Evolutionary conservation across 352 stramenopile genomes (phyloP), one percentile per base, ranked within the genome.

Genomic region (Phytophthora kernoviae): DNA sequence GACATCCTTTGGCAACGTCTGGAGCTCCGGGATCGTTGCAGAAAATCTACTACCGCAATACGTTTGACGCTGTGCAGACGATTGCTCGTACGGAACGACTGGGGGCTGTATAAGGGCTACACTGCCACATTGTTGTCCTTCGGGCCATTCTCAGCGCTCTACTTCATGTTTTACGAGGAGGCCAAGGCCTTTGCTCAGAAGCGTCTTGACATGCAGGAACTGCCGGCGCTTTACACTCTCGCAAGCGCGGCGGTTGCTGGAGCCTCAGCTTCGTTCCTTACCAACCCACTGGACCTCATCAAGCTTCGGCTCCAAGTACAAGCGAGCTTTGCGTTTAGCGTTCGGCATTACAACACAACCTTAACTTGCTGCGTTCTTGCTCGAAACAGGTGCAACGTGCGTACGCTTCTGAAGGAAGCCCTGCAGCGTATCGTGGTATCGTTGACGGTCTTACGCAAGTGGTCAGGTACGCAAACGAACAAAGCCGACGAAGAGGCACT

Each of bases 161-260:
- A 98, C 62, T 99, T 99, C 73, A 87, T 98, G 62, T 97, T 98
- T 56, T 99, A 99, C 65, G 97, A 99, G 36, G 60, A 91, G 68
- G 77, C 74, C 70, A 94, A 94, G 43, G 70, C 75, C 17, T 48
- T 79, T 30, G 62, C 67, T n/a, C 66, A 89, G 30, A 49, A 63
- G 1, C 78, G 71, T 18, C 67, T 90, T 12, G 41, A 63, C 2
- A 53, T 60, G 0, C 51, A 80, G 5, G 73, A 91, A 26, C 61
- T 94, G 5, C 66, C 81, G 11, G 73, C 83, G 15, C 65, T 79
- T 21, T 90, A 86, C 56, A 88, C 84, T 18, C 73, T 94, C 11
- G 49, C 65, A 11, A 85, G 81, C 45, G 83, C 94, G 15, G 83
- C 95, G 1, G 54, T 77, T 26, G 96, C 97, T 9, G 94, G 96